Evolutionary conservation across 257 asterid species (phyloP), one percentile per base, ranked within the genome.

Genomic region (Eucommia ulmoides): DNA sequence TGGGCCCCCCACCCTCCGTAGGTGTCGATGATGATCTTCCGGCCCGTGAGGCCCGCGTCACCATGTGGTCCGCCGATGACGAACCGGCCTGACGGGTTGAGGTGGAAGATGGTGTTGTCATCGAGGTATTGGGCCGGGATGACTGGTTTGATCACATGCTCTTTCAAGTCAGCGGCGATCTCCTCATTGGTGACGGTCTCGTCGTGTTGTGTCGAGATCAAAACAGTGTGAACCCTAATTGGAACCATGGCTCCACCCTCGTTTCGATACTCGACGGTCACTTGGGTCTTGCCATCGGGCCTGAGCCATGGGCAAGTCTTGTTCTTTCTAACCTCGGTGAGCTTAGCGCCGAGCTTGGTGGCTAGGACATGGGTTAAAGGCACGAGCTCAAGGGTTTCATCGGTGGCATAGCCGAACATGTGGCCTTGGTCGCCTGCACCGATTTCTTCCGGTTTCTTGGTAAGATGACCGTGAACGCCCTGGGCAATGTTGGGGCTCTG

Each of bases 341-440:
- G 52, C 26, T 22, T 50, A 8, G 54, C 59, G 9, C 63, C 64
- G 7, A 56, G 52, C 29, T 50, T 56, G 18, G 23, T 51, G n/a
- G 64, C 69, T 19, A 63, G 45, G 8, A 55, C 33, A 29, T 63
- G 69, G n/a, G 69, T 41, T 19, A 63, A 42, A 10, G 69, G 69
- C 69, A 50, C 56, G 20, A 46, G 44, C 55, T 56, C 64, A 2
- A 63, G 63, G 23, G 63, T 55, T 23, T 63, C 63, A 6, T 63
- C 63, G 0, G 68, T 63, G 1, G 64, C 69, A n/a, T n/a, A n/a
- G n/a, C n/a, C n/a, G n/a, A n/a, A n/a, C n/a, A n/a, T n/a, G n/a
- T n/a, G n/a, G n/a, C 68, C 68, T 35, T 55, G 68, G 48, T 63
- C 69, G 6, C 69, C 64, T 1, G 69, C 69, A 15, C 69, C 64